Percentiles rank a stretch among this genome's conserved stretches.
phyloP scores from a whole-genome alignment of 2,329 filamentous ascomycete genomes.

The Zymoseptoria pseudotritici region DNA sequence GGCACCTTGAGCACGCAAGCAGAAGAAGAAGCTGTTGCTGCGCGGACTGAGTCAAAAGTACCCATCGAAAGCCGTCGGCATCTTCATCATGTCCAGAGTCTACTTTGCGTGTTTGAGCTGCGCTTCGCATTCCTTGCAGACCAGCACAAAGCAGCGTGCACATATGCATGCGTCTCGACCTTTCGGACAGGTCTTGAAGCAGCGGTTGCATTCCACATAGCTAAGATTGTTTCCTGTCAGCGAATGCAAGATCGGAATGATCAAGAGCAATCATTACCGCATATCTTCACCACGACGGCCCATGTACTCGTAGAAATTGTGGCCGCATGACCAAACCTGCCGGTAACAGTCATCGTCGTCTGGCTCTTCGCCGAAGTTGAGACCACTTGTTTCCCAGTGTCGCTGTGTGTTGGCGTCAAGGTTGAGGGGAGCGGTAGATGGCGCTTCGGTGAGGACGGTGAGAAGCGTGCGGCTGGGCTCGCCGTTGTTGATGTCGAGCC shows the following conservation, averaged over 20 bases:
- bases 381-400: conserved; percentile 26
- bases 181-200: neutral
- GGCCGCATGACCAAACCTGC: conserved; percentile 23
- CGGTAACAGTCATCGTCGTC: conserved; percentile 17
- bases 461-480: too few relatives aligned
- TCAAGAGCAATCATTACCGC: neutral
- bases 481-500: too few relatives aligned
- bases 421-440: conserved; percentile 16
- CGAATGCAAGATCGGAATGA: too few relatives aligned
- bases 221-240: conserved; percentile 7
- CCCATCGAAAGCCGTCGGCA: too few relatives aligned
- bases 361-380: conserved; percentile 34
- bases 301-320: conserved; percentile 12
- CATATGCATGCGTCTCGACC: neutral
- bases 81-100: too few relatives aligned
- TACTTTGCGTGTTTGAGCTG: too few relatives aligned
- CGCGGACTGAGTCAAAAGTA: too few relatives aligned
- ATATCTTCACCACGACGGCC: conserved; percentile 6
- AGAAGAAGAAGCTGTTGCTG: too few relatives aligned
- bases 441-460: too few relatives aligned
- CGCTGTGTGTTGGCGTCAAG: conserved; percentile 27
- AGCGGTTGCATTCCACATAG: neutral
- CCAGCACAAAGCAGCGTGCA: too few relatives aligned
- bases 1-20: too few relatives aligned
- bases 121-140: too few relatives aligned